These are phyloP conservation scores for Agaricales sp. DNA, from an alignment of 1,284 basidiomycete genomes.

Conservation along the genomic window DNA sequence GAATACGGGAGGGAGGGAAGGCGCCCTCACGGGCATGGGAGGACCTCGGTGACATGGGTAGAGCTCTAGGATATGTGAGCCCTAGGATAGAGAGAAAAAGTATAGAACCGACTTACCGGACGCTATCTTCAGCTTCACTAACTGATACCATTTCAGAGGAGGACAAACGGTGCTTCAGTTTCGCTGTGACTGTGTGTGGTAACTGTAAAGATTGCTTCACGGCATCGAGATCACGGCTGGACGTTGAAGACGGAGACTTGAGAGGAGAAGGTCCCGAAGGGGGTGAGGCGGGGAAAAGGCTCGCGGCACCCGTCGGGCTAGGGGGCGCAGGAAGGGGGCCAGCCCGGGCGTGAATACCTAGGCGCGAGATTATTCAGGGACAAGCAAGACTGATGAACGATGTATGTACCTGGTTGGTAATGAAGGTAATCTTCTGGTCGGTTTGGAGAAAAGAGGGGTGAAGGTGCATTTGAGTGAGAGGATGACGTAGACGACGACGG, in stretches of 20 bases:
- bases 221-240: background rate
- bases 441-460: conserved; percentile 33
- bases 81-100: conserved; percentile 1
- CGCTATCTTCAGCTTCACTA: background rate
- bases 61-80: conserved; percentile 6
- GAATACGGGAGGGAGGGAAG: conserved; percentile 40
- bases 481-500: conserved; percentile 8
- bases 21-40: conserved; percentile 58
- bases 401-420: background rate
- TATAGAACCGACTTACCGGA: background rate
- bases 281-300: background rate
- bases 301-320: conserved; percentile 25
- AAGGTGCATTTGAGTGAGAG: conserved; percentile 13
- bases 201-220: background rate
- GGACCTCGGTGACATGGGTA: conserved; percentile 15
- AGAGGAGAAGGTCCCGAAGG: background rate
- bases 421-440: conserved; percentile 42
- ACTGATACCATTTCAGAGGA: conserved; percentile 4
- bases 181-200: background rate
- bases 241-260: background rate
- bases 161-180: conserved; percentile 4
- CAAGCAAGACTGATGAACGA: conserved; percentile 4
- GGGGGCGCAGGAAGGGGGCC: conserved; percentile 64
- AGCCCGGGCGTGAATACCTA: conserved; percentile 56
- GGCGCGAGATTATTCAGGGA: conserved; percentile 1